Percentiles rank a stretch among this genome's conserved stretches.
Conservation (phyloP, 208 protist species). For the Leishmania amazonensis region DNA sequence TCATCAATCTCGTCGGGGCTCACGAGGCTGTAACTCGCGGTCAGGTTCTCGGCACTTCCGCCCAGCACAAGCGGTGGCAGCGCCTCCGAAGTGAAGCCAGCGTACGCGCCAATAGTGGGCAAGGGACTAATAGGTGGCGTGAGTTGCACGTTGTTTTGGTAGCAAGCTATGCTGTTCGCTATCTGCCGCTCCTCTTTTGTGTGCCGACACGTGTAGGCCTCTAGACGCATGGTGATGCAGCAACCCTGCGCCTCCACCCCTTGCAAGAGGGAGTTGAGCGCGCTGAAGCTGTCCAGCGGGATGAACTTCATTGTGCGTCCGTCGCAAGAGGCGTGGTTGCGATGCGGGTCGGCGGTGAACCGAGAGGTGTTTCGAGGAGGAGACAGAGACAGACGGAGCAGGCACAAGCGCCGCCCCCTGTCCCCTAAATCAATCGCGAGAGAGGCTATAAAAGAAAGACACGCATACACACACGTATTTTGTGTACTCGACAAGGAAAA, state of each 20-base stretch:
- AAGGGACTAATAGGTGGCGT: slow-evolving; percentile 53
- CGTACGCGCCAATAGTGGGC: slow-evolving; percentile 10
- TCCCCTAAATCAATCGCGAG: background rate
- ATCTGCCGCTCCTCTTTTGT: slow-evolving; percentile 66
- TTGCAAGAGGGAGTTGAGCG: slow-evolving; percentile 77
- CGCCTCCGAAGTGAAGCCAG: slow-evolving; percentile 26
- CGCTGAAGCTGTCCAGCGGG: slow-evolving; percentile 65
- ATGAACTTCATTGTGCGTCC: slow-evolving; percentile 68
- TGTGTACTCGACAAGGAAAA: background rate
- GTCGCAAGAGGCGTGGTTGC: background rate
- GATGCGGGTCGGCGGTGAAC: background rate
- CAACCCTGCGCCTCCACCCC: slow-evolving; percentile 71
- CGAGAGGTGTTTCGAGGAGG: background rate
- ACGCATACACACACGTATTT: background rate
- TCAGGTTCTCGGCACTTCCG: background rate
- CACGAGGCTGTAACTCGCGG: slow-evolving; percentile 15
- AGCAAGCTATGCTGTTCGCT: slow-evolving; percentile 51
- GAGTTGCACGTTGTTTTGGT: slow-evolving; percentile 48
- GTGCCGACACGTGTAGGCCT: slow-evolving; percentile 81
- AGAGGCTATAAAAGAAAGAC: background rate
- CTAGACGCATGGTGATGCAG: slow-evolving; percentile 62
- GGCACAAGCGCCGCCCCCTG: background rate
- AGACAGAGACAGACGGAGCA: background rate
- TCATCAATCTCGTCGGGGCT: slow-evolving; percentile 57
- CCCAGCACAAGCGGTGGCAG: slow-evolving; percentile 28